Evolutionary conservation across 805 yeast genomes (phyloP).

Genomic region (Kuraishia floccosa): DNA sequence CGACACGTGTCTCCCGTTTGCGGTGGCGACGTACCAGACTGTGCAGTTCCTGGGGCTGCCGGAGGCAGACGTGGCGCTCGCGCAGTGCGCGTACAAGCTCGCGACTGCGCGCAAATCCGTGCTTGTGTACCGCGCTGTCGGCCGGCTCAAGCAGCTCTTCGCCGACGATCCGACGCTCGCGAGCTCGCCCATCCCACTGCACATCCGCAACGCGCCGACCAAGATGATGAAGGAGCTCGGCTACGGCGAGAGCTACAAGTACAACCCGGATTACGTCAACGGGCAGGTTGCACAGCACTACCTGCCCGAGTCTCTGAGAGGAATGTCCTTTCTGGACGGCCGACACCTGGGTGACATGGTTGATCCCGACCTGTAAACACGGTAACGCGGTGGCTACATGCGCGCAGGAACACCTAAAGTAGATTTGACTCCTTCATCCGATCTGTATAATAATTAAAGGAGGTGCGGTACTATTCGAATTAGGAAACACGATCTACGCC

Average conservation of each 20-base stretch:
- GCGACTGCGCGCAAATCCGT: slow-evolving; percentile 83
- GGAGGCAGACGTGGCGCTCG: slow-evolving; percentile 81
- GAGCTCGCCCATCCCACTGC: slow-evolving; percentile 63
- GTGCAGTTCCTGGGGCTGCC: slow-evolving; percentile 90
- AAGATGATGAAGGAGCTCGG: slow-evolving; percentile 81
- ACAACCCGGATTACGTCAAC: slow-evolving; percentile 68
- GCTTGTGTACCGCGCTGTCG: slow-evolving; percentile 74
- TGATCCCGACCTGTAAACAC: slow-evolving; percentile 32
- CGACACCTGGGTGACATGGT: slow-evolving; percentile 39
- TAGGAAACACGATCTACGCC: no score
- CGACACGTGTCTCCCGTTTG: slow-evolving; percentile 76
- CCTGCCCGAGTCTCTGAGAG: slow-evolving; percentile 52
- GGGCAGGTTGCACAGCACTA: slow-evolving; percentile 71
- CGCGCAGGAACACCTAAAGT: no score
- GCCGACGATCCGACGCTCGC: slow-evolving; percentile 46
- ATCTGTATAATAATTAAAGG: no score
- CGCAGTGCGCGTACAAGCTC: slow-evolving; percentile 86
- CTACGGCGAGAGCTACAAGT: slow-evolving; percentile 75
- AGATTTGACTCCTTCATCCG: no score
- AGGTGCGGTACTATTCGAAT: no score
- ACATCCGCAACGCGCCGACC: slow-evolving; percentile 92
- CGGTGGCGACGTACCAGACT: slow-evolving; percentile 76
- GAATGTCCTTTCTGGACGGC: slow-evolving; percentile 38
- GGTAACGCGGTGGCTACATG: no score
- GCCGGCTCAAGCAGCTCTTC: slow-evolving; percentile 48